Base-by-base conservation (phyloP, 1,284 basidiomycete genomes). In the Ceratobasidium sp. region DNA sequence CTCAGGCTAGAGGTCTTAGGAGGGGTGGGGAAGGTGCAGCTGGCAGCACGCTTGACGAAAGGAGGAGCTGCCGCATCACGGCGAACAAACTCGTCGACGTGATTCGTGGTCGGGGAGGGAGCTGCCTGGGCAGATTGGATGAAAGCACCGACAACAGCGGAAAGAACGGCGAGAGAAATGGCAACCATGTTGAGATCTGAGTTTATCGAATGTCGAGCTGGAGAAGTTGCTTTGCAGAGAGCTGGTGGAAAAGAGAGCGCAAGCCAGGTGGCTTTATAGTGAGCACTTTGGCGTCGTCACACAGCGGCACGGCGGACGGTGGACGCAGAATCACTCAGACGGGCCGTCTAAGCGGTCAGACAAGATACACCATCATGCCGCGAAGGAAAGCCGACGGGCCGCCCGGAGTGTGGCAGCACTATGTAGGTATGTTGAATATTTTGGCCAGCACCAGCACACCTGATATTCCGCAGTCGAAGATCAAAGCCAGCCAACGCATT, bases 71-170 rank as follows among this genome's bases (percentile, higher is more conserved):
- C 52, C 8, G 66, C 52, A 30, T 69, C 66, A 18, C 66, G 66
- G 54, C 66, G 66, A n/a, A 69, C 66, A 47, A 69, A 69, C 54
- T 69, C 66, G n/a, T 69, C 66, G 54, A 69, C 52, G 32, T 58
- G 66, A 21, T 14, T 38, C 18, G 43, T 32, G 43, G 66, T 69
- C 14, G 66, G 66, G 18, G 66, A 58, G 13, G 66, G 66, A 44
- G 66, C 66, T 18, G 66, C 66, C 21, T 41, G 23, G 21, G 35
- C 41, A n/a, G 66, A 35, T 8, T 54, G 21, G 28, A 69, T 44
- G 26, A 69, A 43, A 47, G 41, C 32, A 2, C 50, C 41, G 58
- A 54, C 54, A n/a, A 58, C 50, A 32, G 66, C 54, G 2, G 43
- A 26, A n/a, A 69, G 41, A 47, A 54, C 66, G 28, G 52, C 66